Evolutionary conservation across 2,329 filamentous ascomycete genomes (phyloP), one percentile per base, ranked within the genome.

Genomic region (Xylaria multiplex): DNA sequence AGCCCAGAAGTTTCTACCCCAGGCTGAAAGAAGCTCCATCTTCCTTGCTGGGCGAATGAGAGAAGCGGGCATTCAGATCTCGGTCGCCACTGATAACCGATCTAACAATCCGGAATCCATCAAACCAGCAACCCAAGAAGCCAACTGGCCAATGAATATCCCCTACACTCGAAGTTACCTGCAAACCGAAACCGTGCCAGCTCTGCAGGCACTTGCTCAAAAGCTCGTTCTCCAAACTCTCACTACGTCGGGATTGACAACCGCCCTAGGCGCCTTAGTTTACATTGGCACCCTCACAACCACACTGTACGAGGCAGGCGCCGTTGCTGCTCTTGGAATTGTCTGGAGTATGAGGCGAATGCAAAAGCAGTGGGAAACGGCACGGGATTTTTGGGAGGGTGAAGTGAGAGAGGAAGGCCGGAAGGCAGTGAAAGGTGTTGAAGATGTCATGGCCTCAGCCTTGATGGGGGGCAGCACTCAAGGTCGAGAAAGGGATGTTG

Each of bases 11-110:
- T 98, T 96, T 82, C 85, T 99, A 3, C 86, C 89, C 0, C 86
- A 86, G 3, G 90, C 94, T 0, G 94, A 97, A 78, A 90, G 90
- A 72, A 90, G 89, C 61, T 86, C 93, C n/a, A 90, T 97, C 53
- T 97, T 91, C 79, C 85, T 97, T 2, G 87, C 92, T 6, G 95
- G 95, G 0, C 87, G 90, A 54, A 89, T 96, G 72, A 84, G 87
- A 19, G 89, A 83, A 67, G 77, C 79, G 2, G 76, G 76, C 19
- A 75, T 77, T 40, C 37, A 13, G 37, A 40, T 40, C 37, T 40
- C 37, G 4, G 30, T 11, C 13, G n/a, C 53, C 16, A 48, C 1
- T 58, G 65, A 3, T 78, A 75, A 11, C 64, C 14, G 69, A 68
- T 19, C 48, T 22, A 43, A 22, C 19, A 45, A 45, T 2, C 27